phyloP scores from a whole-genome alignment of 345 rosid genomes.

The Heritiera littoralis region DNA sequence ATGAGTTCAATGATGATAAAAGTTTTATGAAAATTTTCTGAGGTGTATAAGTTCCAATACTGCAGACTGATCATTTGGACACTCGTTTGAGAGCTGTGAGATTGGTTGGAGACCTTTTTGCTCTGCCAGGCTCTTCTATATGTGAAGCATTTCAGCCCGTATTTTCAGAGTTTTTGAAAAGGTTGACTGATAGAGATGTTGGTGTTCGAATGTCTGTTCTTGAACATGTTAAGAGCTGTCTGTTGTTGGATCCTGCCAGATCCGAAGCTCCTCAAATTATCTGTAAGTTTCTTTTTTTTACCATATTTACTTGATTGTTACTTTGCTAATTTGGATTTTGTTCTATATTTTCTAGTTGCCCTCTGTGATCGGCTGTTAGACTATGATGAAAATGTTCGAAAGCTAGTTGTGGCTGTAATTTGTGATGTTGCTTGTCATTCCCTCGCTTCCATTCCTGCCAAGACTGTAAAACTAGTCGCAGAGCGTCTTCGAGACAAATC shows the following conservation, averaged over 20 bases:
- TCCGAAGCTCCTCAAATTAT: slow-evolving; percentile 78
- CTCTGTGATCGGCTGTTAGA: slow-evolving; percentile 95
- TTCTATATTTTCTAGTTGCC: slow-evolving; percentile 60
- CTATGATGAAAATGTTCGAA: slow-evolving; percentile 92
- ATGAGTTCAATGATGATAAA: not conserved
- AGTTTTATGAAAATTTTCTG: slow-evolving; percentile 26
- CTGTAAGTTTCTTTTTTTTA: slow-evolving; percentile 50
- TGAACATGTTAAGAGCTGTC: slow-evolving; percentile 77
- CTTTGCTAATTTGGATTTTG: slow-evolving; percentile 24
- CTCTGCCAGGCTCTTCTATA: slow-evolving; percentile 61
- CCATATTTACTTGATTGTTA: slow-evolving; percentile 16
- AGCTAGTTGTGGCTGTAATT: slow-evolving; percentile 89
- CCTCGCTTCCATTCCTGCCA: slow-evolving; percentile 59
- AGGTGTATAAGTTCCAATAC: slow-evolving; percentile 22
- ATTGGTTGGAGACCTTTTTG: slow-evolving; percentile 85
- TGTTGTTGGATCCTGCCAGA: slow-evolving; percentile 71
- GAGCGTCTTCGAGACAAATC: slow-evolving; percentile 98
- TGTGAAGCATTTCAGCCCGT: slow-evolving; percentile 76
- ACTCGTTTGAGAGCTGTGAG: slow-evolving; percentile 83
- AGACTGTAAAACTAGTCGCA: slow-evolving; percentile 74
- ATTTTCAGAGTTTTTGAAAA: slow-evolving; percentile 84
- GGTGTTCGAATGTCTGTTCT: slow-evolving; percentile 84
- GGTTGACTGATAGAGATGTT: slow-evolving; percentile 91
- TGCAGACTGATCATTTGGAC: slow-evolving; percentile 88
- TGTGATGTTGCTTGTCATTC: slow-evolving; percentile 78